phyloP scores from a whole-genome alignment of 176 grass and related monocot species.

The Puya raimondii region DNA sequence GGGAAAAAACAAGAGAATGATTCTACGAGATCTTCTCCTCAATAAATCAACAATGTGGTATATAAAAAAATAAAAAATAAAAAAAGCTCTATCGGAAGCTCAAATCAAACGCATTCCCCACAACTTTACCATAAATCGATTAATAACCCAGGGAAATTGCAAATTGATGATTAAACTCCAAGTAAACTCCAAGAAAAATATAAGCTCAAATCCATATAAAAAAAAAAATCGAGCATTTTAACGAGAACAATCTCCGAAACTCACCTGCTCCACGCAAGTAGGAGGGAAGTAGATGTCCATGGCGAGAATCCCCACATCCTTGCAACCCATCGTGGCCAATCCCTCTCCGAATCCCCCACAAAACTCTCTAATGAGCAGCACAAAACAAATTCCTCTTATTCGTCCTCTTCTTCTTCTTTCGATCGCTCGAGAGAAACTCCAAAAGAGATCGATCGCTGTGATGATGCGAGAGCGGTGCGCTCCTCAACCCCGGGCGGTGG shows the following conservation, averaged over 20 bases:
- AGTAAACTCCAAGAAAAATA: background rate
- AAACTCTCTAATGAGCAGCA: background rate
- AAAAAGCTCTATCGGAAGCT: background rate
- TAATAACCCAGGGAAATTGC: background rate
- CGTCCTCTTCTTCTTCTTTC: background rate
- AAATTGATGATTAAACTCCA: background rate
- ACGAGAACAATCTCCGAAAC: background rate
- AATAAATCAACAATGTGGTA: background rate
- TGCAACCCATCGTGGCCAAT: constrained; percentile 38
- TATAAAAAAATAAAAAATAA: background rate
- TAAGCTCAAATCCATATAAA: background rate
- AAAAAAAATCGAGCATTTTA: background rate
- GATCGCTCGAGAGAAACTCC: constrained; percentile 10
- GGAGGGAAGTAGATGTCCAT: constrained; percentile 94
- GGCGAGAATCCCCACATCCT: constrained; percentile 89
- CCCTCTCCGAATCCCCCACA: background rate
- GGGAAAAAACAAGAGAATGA: no score
- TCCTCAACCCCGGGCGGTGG: constrained; percentile 6
- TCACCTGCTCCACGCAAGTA: constrained; percentile 64
- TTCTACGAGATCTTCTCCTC: background rate
- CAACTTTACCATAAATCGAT: background rate
- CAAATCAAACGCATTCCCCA: background rate
- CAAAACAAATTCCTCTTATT: background rate
- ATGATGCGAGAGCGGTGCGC: background rate
- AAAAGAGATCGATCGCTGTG: background rate